Evolutionary conservation across 73 alveolate genomes (phyloP).

Genomic region (Tetrahymena thermophila): DNA sequence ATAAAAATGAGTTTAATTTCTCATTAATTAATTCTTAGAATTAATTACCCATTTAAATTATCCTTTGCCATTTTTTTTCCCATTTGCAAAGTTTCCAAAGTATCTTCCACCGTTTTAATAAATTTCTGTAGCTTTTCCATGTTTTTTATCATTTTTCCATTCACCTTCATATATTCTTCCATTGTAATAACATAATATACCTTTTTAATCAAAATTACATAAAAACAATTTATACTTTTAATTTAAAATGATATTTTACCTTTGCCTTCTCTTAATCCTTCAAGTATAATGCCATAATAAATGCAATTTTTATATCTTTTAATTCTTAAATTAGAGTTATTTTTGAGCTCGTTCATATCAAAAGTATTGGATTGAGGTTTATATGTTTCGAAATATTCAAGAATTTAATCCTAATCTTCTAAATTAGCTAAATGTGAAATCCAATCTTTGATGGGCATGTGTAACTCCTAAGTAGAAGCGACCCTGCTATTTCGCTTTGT

Average conservation of each 20-base stretch:
- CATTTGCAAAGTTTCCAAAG: constrained; percentile 33
- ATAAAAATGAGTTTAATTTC: not conserved
- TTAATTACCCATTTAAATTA: constrained; percentile 6
- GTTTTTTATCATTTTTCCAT: constrained; percentile 29
- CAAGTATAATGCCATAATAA: not conserved
- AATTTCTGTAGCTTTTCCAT: constrained; percentile 31
- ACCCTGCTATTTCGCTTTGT: not conserved
- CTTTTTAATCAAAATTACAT: not conserved
- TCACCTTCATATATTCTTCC: constrained; percentile 24
- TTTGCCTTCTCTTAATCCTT: not conserved
- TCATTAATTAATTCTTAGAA: not conserved
- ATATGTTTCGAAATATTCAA: not conserved
- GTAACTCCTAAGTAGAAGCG: not conserved
- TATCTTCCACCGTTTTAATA: constrained; percentile 25
- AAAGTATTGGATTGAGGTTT: not conserved
- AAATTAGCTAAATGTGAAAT: not conserved
- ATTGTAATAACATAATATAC: not conserved
- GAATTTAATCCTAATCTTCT: not conserved
- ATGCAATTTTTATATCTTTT: not conserved
- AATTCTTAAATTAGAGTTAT: not conserved
- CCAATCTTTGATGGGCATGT: not conserved
- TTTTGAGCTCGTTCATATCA: not conserved
- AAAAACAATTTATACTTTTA: not conserved
- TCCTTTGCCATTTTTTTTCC: constrained; percentile 44
- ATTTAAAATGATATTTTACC: not conserved